Conservation (phyloP, 2,329 filamentous ascomycete genomes). For the Torrubiella hemipterigena region DNA sequence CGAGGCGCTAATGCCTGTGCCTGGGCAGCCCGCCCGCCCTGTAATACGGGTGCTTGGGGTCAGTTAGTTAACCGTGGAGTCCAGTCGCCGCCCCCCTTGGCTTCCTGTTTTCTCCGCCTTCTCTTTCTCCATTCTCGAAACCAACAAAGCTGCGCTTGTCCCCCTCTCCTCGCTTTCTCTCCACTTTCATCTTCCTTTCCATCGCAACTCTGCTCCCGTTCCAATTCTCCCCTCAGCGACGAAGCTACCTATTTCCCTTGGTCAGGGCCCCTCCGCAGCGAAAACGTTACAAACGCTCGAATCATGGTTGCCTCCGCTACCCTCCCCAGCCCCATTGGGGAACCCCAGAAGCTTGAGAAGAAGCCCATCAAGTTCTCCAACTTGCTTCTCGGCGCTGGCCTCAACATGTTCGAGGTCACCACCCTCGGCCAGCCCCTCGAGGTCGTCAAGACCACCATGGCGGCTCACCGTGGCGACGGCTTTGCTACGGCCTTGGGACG, state of each 20-base stretch:
- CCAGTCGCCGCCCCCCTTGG: too few relatives aligned
- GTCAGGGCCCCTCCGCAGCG: slow-evolving; percentile 72
- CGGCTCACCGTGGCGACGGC: slow-evolving; percentile 83
- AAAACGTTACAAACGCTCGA: slow-evolving; percentile 33
- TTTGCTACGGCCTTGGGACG: slow-evolving; percentile 71
- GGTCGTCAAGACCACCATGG: slow-evolving; percentile 99
- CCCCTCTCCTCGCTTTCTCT: background rate
- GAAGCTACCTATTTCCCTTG: slow-evolving; percentile 89
- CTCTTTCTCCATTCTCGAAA: too few relatives aligned
- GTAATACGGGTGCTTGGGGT: too few relatives aligned
- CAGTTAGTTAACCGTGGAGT: too few relatives aligned
- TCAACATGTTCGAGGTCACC: slow-evolving; percentile 88
- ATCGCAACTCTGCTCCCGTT: slow-evolving; percentile 3
- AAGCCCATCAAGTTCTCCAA: slow-evolving; percentile 99
- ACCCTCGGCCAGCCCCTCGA: slow-evolving; percentile 71
- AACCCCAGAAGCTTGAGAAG: slow-evolving; percentile 65
- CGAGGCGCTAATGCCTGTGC: background rate
- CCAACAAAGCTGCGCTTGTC: too few relatives aligned
- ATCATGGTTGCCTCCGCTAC: slow-evolving; percentile 51
- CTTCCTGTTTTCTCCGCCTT: too few relatives aligned
- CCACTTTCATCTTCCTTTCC: slow-evolving; percentile 1
- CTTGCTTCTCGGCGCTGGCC: slow-evolving; percentile 80
- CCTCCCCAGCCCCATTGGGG: slow-evolving; percentile 36
- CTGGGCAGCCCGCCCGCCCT: too few relatives aligned
- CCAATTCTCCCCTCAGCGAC: slow-evolving; percentile 40